phyloP scores from a whole-genome alignment of 345 rosid genomes.

The Corchorus capsularis region DNA sequence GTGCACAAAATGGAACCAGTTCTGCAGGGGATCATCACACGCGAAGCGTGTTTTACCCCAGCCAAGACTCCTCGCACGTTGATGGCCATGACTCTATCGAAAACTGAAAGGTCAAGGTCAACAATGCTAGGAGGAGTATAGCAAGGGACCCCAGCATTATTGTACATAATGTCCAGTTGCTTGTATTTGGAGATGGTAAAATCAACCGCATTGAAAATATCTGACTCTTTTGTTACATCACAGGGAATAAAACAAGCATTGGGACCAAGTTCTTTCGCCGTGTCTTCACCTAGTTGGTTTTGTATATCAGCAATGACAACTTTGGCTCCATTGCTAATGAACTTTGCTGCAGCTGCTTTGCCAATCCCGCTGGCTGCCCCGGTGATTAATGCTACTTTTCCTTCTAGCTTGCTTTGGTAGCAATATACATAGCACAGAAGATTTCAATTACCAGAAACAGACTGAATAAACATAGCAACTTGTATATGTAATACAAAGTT shows the following conservation, averaged over 20 bases:
- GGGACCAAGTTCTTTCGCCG: conserved; percentile 64
- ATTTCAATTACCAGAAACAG: not conserved
- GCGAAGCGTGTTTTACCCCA: conserved; percentile 76
- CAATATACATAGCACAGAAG: not conserved
- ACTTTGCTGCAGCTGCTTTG: conserved; percentile 67
- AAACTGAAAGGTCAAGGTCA: conserved; percentile 65
- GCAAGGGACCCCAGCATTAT: conserved; percentile 85
- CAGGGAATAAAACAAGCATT: conserved; percentile 56
- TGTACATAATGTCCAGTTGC: conserved; percentile 77
- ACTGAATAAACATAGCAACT: not conserved
- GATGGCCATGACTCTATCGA: conserved; percentile 62
- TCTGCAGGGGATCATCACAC: conserved; percentile 71
- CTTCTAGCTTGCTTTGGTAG: conserved; percentile 62
- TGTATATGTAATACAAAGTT: not conserved
- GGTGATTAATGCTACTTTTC: conserved; percentile 80
- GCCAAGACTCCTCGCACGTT: conserved; percentile 76
- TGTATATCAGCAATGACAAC: conserved; percentile 80
- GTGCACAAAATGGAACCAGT: conserved; percentile 75
- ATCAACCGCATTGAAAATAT: conserved; percentile 64
- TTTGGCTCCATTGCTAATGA: conserved; percentile 73
- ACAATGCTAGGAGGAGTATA: conserved; percentile 53
- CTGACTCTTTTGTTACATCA: conserved; percentile 76
- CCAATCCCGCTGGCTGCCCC: conserved; percentile 95
- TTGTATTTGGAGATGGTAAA: conserved; percentile 49
- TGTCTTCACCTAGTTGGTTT: conserved; percentile 49